A percentile compares a stretch with the other conserved stretches of the same genome.
Conservation (phyloP, 352 stramenopile genomes). For the Phytophthora hibernalis region DNA sequence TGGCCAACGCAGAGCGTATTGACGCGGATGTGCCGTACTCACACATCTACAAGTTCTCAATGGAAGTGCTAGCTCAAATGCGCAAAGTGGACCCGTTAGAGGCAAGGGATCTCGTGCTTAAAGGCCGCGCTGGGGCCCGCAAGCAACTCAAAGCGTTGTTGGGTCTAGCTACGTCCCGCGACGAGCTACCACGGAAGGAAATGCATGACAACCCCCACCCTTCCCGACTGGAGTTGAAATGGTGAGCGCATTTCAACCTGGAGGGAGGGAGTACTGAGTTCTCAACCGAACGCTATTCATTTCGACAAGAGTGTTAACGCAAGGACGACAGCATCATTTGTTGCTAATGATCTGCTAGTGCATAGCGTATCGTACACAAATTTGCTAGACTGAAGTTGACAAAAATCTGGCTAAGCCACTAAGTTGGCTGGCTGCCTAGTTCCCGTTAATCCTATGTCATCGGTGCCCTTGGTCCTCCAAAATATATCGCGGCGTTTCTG, state of each 20-base stretch:
- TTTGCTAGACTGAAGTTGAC: background rate
- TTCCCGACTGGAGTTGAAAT: slow-evolving; percentile 8
- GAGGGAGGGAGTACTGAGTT: background rate
- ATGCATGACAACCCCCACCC: background rate
- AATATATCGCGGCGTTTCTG: too few relatives aligned
- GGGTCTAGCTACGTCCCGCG: slow-evolving; percentile 22
- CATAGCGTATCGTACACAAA: slow-evolving; percentile 11
- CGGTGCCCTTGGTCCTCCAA: too few relatives aligned
- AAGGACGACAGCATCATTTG: background rate
- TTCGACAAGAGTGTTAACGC: background rate
- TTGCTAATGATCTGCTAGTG: background rate
- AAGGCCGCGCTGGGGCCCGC: slow-evolving; percentile 41
- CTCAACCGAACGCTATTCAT: background rate
- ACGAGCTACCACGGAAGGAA: slow-evolving; percentile 10
- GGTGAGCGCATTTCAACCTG: slow-evolving; percentile 9
- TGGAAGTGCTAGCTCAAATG: slow-evolving; percentile 59
- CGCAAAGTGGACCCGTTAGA: slow-evolving; percentile 56
- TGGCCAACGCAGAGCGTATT: slow-evolving; percentile 35
- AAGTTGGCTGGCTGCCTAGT: too few relatives aligned
- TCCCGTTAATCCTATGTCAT: too few relatives aligned
- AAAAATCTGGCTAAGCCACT: too few relatives aligned
- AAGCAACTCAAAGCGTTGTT: slow-evolving; percentile 36
- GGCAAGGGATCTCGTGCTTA: slow-evolving; percentile 57
- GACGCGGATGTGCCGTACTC: slow-evolving; percentile 60
- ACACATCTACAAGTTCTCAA: slow-evolving; percentile 61